phyloP scores from a whole-genome alignment of 75 land plant genomes.

The Sequoiadendron giganteum region DNA sequence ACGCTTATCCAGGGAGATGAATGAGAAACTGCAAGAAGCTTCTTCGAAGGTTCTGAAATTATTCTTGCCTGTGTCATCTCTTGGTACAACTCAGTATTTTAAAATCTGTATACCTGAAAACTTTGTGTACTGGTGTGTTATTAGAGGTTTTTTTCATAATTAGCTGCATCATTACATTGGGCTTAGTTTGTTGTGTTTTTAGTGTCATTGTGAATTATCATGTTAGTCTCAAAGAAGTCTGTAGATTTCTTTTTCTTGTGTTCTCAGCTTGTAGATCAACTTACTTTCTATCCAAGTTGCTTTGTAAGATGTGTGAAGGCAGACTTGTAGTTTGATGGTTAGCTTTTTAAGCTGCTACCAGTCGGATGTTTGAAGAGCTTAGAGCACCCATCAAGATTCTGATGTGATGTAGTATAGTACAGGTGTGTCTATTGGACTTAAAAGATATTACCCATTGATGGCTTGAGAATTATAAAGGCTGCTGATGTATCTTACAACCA shows the following conservation, averaged over 20 bases:
- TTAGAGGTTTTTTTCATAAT: neutral
- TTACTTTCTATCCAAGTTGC: neutral
- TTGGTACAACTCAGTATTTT: neutral
- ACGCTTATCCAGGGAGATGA: constrained; percentile 52
- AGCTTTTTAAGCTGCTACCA: neutral
- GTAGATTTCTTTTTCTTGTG: neutral
- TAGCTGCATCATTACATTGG: neutral
- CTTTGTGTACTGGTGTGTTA: neutral
- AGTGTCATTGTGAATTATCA: neutral
- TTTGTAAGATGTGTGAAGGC: neutral
- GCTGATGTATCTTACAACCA: neutral
- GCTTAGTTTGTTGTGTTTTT: neutral
- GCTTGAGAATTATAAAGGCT: neutral
- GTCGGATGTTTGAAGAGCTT: neutral
- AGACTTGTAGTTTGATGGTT: neutral
- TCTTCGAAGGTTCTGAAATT: constrained; percentile 40
- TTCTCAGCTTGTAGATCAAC: neutral
- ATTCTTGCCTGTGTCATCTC: neutral
- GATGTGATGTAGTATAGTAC: neutral
- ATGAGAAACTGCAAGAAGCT: constrained; percentile 38
- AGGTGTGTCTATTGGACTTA: neutral
- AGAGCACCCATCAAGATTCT: neutral
- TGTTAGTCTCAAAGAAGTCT: neutral
- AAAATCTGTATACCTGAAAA: neutral
- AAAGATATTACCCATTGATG: neutral